phyloP scores from a whole-genome alignment of 169 alveolate genomes.

The Plasmodium knowlesi region DNA sequence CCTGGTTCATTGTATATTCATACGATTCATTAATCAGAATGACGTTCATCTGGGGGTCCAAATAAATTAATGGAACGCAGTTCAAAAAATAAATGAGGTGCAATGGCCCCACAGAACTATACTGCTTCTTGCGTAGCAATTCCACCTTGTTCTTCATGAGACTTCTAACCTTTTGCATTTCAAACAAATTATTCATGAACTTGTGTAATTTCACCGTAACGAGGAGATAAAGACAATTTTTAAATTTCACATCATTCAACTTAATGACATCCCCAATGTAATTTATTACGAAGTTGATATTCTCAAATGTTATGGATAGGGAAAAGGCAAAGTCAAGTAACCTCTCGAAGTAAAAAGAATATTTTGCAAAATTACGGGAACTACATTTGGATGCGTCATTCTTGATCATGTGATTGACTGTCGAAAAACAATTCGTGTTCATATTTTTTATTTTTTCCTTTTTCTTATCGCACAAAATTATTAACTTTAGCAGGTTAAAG shows the following conservation, averaged over 20 bases:
- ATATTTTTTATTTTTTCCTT: slow-evolving; percentile 37
- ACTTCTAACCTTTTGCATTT: slow-evolving; percentile 36
- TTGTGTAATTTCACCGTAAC: slow-evolving; percentile 54
- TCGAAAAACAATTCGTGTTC: slow-evolving; percentile 45
- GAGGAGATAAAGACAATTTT: slow-evolving; percentile 34
- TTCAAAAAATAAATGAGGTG: slow-evolving; percentile 36
- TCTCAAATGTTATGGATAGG: slow-evolving; percentile 30
- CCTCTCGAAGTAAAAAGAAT: slow-evolving; percentile 64
- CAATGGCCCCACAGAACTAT: background rate
- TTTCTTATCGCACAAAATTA: slow-evolving; percentile 59
- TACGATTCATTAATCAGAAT: slow-evolving; percentile 55
- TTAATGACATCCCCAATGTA: slow-evolving; percentile 56
- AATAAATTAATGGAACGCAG: slow-evolving; percentile 46
- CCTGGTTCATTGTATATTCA: slow-evolving; percentile 37
- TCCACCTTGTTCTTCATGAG: slow-evolving; percentile 23
- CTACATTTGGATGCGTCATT: slow-evolving; percentile 1
- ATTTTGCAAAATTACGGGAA: slow-evolving; percentile 40
- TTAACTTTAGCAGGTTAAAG: slow-evolving; percentile 30
- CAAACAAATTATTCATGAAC: slow-evolving; percentile 53
- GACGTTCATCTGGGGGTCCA: slow-evolving; percentile 72
- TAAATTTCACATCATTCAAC: slow-evolving; percentile 22
- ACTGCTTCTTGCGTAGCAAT: background rate
- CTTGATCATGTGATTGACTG: slow-evolving; percentile 44
- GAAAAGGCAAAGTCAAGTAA: slow-evolving; percentile 56
- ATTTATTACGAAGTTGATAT: slow-evolving; percentile 27